phyloP scores from a whole-genome alignment of 805 yeast species.

The Metschnikowia sp. region DNA sequence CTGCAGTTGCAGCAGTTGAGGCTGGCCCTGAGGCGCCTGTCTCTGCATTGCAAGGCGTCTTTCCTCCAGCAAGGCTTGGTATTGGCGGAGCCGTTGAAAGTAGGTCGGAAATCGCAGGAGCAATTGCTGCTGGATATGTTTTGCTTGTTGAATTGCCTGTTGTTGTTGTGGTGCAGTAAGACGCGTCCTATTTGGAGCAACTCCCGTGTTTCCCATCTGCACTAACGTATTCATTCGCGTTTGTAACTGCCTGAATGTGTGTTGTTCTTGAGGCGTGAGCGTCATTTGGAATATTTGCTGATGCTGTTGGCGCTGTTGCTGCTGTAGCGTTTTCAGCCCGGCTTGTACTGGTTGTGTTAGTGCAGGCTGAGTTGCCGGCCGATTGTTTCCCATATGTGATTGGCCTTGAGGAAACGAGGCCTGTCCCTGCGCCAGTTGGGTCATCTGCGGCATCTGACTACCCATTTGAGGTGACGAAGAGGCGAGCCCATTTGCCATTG shows the following conservation, averaged over 20 bases:
- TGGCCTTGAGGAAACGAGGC: conserved; percentile 3
- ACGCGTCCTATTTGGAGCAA: conserved; percentile 40
- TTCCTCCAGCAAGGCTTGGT: conserved; percentile 32
- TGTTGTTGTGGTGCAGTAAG: conserved; percentile 44
- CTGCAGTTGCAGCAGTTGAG: conserved; percentile 12
- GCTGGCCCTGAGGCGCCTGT: conserved; percentile 17
- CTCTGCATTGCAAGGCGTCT: conserved; percentile 18
- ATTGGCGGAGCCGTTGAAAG: conserved; percentile 36
- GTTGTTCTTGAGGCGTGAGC: conserved; percentile 41
- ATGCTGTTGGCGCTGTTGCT: conserved; percentile 22
- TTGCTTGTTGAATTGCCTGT: conserved; percentile 43
- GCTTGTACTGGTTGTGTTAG: conserved; percentile 4
- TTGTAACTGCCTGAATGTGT: conserved; percentile 38
- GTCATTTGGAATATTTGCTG: conserved; percentile 44
- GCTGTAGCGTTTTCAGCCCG: conserved; percentile 27
- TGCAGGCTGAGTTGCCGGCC: conserved; percentile 15
- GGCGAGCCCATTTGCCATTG: conserved; percentile 12
- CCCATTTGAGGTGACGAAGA: conserved; percentile 14
- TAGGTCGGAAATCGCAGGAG: conserved; percentile 35
- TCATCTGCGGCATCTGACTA: conserved; percentile 9
- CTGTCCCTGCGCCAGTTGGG: conserved; percentile 11
- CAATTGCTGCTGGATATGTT: conserved; percentile 34
- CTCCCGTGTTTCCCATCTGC: conserved; percentile 41
- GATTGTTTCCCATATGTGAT: conserved; percentile 4
- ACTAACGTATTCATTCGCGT: conserved; percentile 38